These are phyloP conservation scores for Pleurotus ostreatus DNA, from an alignment of 768 basidiomycete genomes.

Conservation along the genomic window DNA sequence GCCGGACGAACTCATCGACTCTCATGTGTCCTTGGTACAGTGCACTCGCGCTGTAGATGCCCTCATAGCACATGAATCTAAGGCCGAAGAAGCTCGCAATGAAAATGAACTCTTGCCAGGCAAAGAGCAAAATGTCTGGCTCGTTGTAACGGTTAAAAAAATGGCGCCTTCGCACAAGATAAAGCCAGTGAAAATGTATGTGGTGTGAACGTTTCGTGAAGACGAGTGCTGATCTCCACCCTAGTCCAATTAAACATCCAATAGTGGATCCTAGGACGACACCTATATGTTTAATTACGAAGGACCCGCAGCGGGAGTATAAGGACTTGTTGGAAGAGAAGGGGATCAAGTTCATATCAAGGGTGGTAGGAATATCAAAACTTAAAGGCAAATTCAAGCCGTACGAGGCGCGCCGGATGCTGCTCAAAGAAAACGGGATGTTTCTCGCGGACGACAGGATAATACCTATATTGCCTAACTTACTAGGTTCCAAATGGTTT, in stretches of 20 bases:
- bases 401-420: slow-evolving; percentile 75
- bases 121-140: slow-evolving; percentile 86
- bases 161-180: slow-evolving; percentile 71
- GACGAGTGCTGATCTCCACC: not conserved
- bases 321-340: slow-evolving; percentile 83
- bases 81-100: slow-evolving; percentile 59
- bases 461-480: slow-evolving; percentile 77
- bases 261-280: slow-evolving; percentile 80
- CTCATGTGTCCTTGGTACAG: slow-evolving; percentile 66
- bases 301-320: slow-evolving; percentile 94
- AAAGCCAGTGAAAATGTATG: slow-evolving; percentile 84
- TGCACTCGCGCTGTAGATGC: slow-evolving; percentile 77
- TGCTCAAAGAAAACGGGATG: slow-evolving; percentile 85
- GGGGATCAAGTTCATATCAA: slow-evolving; percentile 83
- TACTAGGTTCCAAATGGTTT: slow-evolving; percentile 90
- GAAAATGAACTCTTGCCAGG: slow-evolving; percentile 72
- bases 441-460: slow-evolving; percentile 94
- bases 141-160: slow-evolving; percentile 83
- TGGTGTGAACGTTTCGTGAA: slow-evolving; percentile 12
- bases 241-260: slow-evolving; percentile 73
- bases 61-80: slow-evolving; percentile 65
- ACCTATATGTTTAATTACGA: slow-evolving; percentile 86
- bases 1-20: slow-evolving; percentile 58
- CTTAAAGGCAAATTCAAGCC: slow-evolving; percentile 91
- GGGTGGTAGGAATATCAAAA: slow-evolving; percentile 89